Base-by-base conservation (phyloP, 345 rosid species). In the Hevea brasiliensis region DNA sequence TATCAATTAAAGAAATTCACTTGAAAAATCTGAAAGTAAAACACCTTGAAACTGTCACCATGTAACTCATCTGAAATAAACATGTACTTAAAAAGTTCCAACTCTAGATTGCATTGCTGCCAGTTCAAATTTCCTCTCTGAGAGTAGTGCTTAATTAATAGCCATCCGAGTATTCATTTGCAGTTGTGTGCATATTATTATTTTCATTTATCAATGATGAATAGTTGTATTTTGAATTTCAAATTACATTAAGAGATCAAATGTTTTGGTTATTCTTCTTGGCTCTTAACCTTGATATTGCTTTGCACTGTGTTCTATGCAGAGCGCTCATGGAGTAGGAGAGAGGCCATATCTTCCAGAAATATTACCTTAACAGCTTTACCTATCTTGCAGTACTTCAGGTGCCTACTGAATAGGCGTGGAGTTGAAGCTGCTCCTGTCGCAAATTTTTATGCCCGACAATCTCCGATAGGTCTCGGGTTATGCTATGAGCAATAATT, bases 381-480 rank as follows among this genome's bases (percentile, higher is more conserved):
- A 78, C 96, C 94, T 0, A 87, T 96, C n/a, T 67, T 89, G 20
- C 96, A 85, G 42, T 89, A 92, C 84, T 91, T 95, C 87, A 81
- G 98, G 79, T 95, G 99, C 89, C 86, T 92, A 44, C 59, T 95
- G 85, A 91, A 89, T 75, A 74, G 84, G 65, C 92, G 97, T 0
- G 98, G 97, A 59, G 83, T 92, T 73, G 87, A 77, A 62, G 97
- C 98, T 8, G 97, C 96, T 80, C 97, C 99, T 0, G 93, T 87
- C 41, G 61, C 82, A 24, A 92, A 89, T 72, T 12, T 7, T 17
- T 84, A 82, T 26, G 99, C 93, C 0, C 79, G 93, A 67, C 75
- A 70, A 24, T 85, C 91, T 47, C 99, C 99, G 4, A 29, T 21
- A 0, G 96, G 93, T 70, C 92, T 96, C 0, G 92, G 89, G 1